phyloP scores from a whole-genome alignment of 495 filamentous ascomycete species.

The Aspergillus haitiensis region DNA sequence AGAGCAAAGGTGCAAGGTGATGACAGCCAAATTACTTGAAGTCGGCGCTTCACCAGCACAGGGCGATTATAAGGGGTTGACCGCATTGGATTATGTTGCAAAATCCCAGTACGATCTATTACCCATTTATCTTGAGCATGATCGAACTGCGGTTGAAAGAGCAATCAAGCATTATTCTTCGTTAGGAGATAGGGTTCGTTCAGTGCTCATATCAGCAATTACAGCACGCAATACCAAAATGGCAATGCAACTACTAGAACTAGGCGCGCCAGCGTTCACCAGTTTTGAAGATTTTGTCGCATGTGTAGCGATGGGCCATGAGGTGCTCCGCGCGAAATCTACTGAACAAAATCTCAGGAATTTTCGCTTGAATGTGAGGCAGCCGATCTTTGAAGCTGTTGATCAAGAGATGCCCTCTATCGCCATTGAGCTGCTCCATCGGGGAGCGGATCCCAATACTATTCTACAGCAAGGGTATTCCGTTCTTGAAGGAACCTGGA shows the following conservation, averaged over 20 bases:
- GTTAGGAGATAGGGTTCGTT: slow-evolving; percentile 18
- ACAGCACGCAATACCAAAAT: slow-evolving; percentile 29
- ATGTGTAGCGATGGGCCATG: slow-evolving; percentile 21
- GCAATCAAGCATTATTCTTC: slow-evolving; percentile 60
- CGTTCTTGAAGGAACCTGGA: slow-evolving; percentile 25
- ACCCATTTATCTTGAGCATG: slow-evolving; percentile 57
- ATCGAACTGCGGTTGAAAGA: slow-evolving; percentile 57
- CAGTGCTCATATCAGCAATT: slow-evolving; percentile 51
- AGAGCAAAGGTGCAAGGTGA: slow-evolving; percentile 56
- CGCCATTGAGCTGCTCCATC: slow-evolving; percentile 56
- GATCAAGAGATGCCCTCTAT: slow-evolving; percentile 47
- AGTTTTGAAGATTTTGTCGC: slow-evolving; percentile 46
- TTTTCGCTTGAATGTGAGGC: slow-evolving; percentile 43
- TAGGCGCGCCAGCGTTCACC: slow-evolving; percentile 43
- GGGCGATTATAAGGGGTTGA: slow-evolving; percentile 59
- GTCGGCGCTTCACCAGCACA: slow-evolving; percentile 73
- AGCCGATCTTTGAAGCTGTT: slow-evolving; percentile 63
- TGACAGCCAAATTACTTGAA: slow-evolving; percentile 61
- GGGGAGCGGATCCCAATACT: slow-evolving; percentile 59
- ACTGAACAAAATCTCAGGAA: slow-evolving; percentile 40
- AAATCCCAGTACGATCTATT: slow-evolving; percentile 50
- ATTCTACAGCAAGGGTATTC: slow-evolving; percentile 38
- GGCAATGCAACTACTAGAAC: slow-evolving; percentile 45
- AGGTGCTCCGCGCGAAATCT: slow-evolving; percentile 16
- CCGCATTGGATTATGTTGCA: slow-evolving; percentile 60